These are phyloP conservation scores for Salix brachista DNA, from an alignment of 345 rosid genomes.

Conservation along the genomic window DNA sequence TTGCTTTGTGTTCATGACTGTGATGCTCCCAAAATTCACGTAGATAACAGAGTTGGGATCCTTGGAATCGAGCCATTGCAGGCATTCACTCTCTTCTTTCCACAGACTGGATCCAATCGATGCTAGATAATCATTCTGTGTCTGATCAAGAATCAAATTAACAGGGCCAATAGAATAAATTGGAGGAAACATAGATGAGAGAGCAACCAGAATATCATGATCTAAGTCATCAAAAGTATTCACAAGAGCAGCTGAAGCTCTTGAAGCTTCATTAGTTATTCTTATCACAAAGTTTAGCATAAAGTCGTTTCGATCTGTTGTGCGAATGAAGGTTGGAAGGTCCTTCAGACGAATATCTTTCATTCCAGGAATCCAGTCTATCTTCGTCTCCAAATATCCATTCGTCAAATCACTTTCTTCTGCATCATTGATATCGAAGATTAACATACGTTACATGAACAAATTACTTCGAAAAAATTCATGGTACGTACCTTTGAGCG, in stretches of 20 bases:
- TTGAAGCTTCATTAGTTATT: neutral
- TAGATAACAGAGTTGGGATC: constrained; percentile 4
- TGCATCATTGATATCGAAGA: neutral
- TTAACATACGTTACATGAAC: neutral
- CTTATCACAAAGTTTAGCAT: neutral
- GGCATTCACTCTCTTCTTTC: neutral
- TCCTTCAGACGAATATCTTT: constrained; percentile 3
- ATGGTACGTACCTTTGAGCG: neutral
- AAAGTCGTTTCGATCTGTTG: neutral
- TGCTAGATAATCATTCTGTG: neutral
- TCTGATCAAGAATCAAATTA: neutral
- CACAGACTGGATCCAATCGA: neutral
- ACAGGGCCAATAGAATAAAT: constrained; percentile 10
- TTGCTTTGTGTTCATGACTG: neutral
- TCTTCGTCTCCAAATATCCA: constrained; percentile 1
- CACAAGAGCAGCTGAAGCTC: neutral
- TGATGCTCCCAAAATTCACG: constrained; percentile 7
- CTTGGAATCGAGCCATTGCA: constrained; percentile 3
- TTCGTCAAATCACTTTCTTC: neutral
- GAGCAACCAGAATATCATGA: neutral
- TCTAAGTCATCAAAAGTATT: constrained; percentile 2
- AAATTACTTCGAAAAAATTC: neutral
- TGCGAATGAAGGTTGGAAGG: neutral
- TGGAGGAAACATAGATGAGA: constrained; percentile 2
- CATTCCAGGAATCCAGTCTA: constrained; percentile 5